A percentile compares a stretch with the other conserved stretches of the same genome.
These are phyloP conservation scores for Kodamaea fukazawae DNA, from an alignment of 805 yeast species.

Conservation along the genomic window DNA sequence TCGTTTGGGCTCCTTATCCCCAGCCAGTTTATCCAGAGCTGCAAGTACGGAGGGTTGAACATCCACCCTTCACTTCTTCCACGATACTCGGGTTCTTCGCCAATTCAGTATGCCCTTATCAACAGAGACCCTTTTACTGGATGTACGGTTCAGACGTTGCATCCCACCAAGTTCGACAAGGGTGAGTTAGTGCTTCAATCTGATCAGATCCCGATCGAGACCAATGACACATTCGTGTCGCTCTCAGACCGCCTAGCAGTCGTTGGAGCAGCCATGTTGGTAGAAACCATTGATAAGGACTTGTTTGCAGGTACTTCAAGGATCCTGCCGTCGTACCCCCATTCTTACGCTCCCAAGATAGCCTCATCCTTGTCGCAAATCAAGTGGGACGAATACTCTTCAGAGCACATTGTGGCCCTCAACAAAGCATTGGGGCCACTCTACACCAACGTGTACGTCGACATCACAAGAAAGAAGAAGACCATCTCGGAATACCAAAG, in stretches of 20 bases:
- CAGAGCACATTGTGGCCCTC: slow-evolving; percentile 40
- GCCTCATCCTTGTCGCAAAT: slow-evolving; percentile 40
- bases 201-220: slow-evolving; percentile 35
- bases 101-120: slow-evolving; percentile 75
- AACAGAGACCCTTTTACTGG: slow-evolving; percentile 67
- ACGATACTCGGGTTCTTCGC: slow-evolving; percentile 80
- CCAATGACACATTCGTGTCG: slow-evolving; percentile 42
- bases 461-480: slow-evolving; percentile 31
- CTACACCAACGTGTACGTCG: slow-evolving; percentile 41
- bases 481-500: slow-evolving; percentile 34
- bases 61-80: slow-evolving; percentile 94
- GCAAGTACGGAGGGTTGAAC: slow-evolving; percentile 71
- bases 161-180: slow-evolving; percentile 80
- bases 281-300: slow-evolving; percentile 37
- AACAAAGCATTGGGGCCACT: slow-evolving; percentile 57
- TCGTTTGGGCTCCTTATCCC: slow-evolving; percentile 89
- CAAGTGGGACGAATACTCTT: slow-evolving; percentile 43
- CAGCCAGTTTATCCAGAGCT: slow-evolving; percentile 42
- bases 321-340: slow-evolving; percentile 19
- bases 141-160: slow-evolving; percentile 84
- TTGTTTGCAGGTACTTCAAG: slow-evolving; percentile 17
- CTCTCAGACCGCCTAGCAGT: slow-evolving; percentile 53
- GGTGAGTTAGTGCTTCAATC: slow-evolving; percentile 71
- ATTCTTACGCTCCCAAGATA: slow-evolving; percentile 60
- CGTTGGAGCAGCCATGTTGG: slow-evolving; percentile 61